Evolutionary conservation across 1,284 basidiomycete genomes (phyloP).

Genomic region (Boletus subluridellus): DNA sequence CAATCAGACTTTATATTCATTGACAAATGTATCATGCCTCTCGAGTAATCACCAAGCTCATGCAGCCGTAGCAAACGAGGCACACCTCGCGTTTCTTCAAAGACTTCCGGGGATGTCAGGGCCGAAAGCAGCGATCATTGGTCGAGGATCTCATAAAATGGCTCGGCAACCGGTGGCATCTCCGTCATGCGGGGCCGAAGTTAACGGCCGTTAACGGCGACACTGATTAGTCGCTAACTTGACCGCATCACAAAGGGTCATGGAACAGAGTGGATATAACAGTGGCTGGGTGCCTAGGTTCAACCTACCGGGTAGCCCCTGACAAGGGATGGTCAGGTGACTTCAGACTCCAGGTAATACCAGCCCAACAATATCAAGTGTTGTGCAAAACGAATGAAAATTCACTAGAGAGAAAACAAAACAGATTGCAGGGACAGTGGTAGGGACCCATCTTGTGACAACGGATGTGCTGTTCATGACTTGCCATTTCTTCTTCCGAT

Average conservation of each 20-base stretch:
- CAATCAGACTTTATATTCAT: not conserved
- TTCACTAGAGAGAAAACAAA: conserved; percentile 18
- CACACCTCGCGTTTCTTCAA: not conserved
- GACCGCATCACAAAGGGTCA: not conserved
- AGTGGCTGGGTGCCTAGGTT: not conserved
- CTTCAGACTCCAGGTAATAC: not conserved
- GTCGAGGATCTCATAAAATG: not conserved
- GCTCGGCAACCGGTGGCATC: not conserved
- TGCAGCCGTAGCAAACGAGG: not conserved
- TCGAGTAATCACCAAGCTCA: not conserved
- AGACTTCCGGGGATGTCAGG: not conserved
- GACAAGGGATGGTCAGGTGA: not conserved
- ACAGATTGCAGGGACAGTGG: conserved; percentile 23
- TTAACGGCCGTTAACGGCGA: not conserved
- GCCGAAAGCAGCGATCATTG: not conserved
- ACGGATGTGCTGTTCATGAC: conserved; percentile 7
- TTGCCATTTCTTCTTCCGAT: conserved; percentile 17
- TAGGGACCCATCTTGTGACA: conserved; percentile 15
- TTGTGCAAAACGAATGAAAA: conserved; percentile 11
- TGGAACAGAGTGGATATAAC: too few species aligned
- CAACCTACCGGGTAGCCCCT: not conserved
- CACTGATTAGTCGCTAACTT: not conserved
- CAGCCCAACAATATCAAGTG: not conserved
- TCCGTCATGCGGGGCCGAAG: not conserved
- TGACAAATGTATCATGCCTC: not conserved